Evolutionary conservation across 345 rosid genomes (phyloP).

Genomic region (Linum trigynum): DNA sequence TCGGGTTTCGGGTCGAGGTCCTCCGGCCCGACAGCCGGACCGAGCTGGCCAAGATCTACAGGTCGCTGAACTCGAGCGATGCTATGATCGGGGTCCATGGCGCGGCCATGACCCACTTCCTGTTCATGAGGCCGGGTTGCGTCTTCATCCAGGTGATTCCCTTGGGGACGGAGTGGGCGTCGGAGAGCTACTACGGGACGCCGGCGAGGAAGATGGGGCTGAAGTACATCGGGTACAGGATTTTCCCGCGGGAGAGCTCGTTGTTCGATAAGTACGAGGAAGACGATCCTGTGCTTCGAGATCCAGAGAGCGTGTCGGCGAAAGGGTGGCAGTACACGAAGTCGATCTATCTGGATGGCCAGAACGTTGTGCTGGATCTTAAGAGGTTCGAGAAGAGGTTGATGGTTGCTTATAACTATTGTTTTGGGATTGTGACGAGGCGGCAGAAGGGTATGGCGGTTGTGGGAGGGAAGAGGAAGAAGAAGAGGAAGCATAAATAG

Average conservation of each 20-base stretch:
- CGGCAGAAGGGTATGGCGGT: too few species aligned
- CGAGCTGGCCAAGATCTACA: slow-evolving; percentile 11
- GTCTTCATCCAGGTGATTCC: slow-evolving; percentile 32
- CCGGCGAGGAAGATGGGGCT: slow-evolving; percentile 28
- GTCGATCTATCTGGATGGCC: slow-evolving; percentile 22
- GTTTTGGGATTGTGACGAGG: too few species aligned
- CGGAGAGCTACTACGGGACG: slow-evolving; percentile 15
- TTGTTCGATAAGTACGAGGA: slow-evolving; percentile 21
- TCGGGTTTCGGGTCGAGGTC: slow-evolving; percentile 22
- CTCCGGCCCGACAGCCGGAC: slow-evolving; percentile 16
- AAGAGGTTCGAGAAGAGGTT: slow-evolving; percentile 7
- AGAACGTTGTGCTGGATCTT: slow-evolving; percentile 21
- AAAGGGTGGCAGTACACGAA: slow-evolving; percentile 10
- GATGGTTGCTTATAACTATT: slow-evolving; percentile 5
- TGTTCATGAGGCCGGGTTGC: slow-evolving; percentile 20
- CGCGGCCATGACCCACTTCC: slow-evolving; percentile 26
- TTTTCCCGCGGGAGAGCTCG: slow-evolving; percentile 25
- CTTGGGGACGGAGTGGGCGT: slow-evolving; percentile 20
- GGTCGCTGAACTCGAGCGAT: slow-evolving; percentile 24
- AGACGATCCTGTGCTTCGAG: slow-evolving; percentile 9
- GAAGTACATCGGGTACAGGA: slow-evolving; percentile 23
- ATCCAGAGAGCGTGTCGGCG: slow-evolving; percentile 15
- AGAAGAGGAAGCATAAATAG: too few species aligned
- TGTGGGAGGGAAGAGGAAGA: too few species aligned
- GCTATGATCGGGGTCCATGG: slow-evolving; percentile 36